A percentile compares a stretch with the other conserved stretches of the same genome.
phyloP scores from a whole-genome alignment of 345 rosid species.

The Eutrema yunnanense region DNA sequence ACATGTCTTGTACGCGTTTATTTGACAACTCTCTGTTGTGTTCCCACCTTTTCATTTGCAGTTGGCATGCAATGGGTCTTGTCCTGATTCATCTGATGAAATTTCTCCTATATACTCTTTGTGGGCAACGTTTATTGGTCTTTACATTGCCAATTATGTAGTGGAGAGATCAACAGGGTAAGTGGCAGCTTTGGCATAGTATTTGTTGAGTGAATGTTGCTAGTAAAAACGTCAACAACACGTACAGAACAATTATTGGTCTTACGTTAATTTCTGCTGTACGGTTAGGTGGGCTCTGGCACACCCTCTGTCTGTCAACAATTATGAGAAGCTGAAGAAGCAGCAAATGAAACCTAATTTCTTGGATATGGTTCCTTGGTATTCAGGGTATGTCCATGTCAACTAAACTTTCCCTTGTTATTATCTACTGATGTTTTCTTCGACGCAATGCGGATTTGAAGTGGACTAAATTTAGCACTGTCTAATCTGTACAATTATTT shows the following conservation, averaged over 20 bases:
- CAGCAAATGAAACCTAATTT: conserved; percentile 84
- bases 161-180: conserved; percentile 94
- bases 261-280: background rate
- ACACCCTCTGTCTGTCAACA: conserved; percentile 70
- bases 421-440: background rate
- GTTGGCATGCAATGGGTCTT: conserved; percentile 50
- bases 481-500: conserved; percentile 21
- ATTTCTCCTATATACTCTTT: conserved; percentile 92
- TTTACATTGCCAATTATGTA: conserved; percentile 92
- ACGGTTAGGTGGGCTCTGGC: conserved; percentile 87
- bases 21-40: background rate
- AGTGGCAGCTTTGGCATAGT: too few relatives aligned
- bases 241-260: background rate
- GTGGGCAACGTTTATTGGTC: conserved; percentile 96
- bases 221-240: background rate
- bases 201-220: background rate
- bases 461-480: background rate
- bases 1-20: background rate
- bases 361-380: conserved; percentile 98
- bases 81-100: conserved; percentile 72
- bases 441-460: background rate
- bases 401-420: background rate
- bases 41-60: conserved; percentile 1
- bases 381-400: conserved; percentile 63
- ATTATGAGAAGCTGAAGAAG: conserved; percentile 61